These are phyloP conservation scores for Ophiostoma fasciatum DNA, from an alignment of 2,329 filamentous ascomycete species.

Conservation along the genomic window DNA sequence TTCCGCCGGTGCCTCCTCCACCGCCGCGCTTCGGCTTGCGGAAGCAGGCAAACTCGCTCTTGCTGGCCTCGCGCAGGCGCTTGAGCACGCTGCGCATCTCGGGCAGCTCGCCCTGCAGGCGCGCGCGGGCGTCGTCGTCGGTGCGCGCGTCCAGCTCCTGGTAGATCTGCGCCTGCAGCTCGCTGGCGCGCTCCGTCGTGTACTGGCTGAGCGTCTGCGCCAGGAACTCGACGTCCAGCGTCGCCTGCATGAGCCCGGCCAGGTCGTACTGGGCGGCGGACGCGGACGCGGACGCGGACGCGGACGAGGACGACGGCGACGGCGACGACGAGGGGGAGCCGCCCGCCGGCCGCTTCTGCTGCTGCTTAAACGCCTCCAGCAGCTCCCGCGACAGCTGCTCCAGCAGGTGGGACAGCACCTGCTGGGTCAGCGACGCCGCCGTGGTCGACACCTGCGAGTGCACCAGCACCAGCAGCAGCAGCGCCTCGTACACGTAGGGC, in stretches of 20 bases:
- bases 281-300: no score
- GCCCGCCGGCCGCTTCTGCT: slow-evolving; percentile 22
- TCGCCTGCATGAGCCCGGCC: slow-evolving; percentile 84
- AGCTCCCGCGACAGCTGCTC: slow-evolving; percentile 68
- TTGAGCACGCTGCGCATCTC: slow-evolving; percentile 84
- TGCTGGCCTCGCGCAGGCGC: slow-evolving; percentile 63
- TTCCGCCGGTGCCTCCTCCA: neutral
- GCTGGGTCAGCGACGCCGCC: slow-evolving; percentile 57
- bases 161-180: slow-evolving; percentile 75
- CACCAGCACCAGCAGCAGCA: slow-evolving; percentile 75
- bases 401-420: slow-evolving; percentile 75
- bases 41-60: slow-evolving; percentile 80
- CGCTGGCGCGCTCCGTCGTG: slow-evolving; percentile 66
- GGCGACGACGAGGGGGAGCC: neutral
- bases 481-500: slow-evolving; percentile 77
- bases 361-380: slow-evolving; percentile 62
- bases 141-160: slow-evolving; percentile 79
- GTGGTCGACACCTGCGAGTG: slow-evolving; percentile 82
- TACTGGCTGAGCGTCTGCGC: slow-evolving; percentile 86
- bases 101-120: slow-evolving; percentile 72
- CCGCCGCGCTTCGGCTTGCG: slow-evolving; percentile 40
- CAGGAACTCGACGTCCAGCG: slow-evolving; percentile 91
- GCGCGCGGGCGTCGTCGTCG: slow-evolving; percentile 67
- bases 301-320: no score
- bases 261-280: slow-evolving; percentile 44